These are phyloP conservation scores for Corchorus capsularis DNA, from an alignment of 345 rosid genomes.

Conservation along the genomic window DNA sequence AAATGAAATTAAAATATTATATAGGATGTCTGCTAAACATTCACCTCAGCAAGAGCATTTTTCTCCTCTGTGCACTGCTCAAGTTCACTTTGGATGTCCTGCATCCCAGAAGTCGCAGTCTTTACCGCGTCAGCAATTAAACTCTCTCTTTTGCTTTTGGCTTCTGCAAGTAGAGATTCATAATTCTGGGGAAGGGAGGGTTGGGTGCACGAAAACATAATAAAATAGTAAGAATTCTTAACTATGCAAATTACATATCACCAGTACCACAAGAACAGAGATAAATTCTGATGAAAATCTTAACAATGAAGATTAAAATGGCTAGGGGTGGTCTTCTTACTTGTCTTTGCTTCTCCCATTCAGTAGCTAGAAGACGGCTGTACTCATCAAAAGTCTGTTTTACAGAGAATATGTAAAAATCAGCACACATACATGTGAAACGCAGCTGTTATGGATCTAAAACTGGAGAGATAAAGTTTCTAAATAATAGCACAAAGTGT, in stretches of 20 bases:
- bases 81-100: constrained; percentile 61
- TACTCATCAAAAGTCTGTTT: constrained; percentile 79
- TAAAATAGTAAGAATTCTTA: background rate
- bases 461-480: background rate
- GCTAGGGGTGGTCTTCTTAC: constrained; percentile 41
- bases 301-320: background rate
- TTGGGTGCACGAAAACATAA: background rate
- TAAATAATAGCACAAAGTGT: background rate
- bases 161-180: constrained; percentile 74
- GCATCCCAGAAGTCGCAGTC: constrained; percentile 56
- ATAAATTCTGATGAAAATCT: background rate
- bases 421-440: background rate
- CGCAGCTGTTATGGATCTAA: background rate
- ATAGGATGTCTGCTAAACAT: background rate
- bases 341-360: constrained; percentile 80
- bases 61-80: constrained; percentile 66
- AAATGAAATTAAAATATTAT: background rate
- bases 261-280: background rate
- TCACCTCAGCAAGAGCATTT: constrained; percentile 65
- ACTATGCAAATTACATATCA: background rate
- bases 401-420: constrained; percentile 19
- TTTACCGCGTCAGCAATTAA: constrained; percentile 57
- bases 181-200: constrained; percentile 50
- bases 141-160: constrained; percentile 70
- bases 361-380: constrained; percentile 82